These are phyloP conservation scores for Rhizophora mangle DNA, from an alignment of 345 rosid species.

Conservation along the genomic window DNA sequence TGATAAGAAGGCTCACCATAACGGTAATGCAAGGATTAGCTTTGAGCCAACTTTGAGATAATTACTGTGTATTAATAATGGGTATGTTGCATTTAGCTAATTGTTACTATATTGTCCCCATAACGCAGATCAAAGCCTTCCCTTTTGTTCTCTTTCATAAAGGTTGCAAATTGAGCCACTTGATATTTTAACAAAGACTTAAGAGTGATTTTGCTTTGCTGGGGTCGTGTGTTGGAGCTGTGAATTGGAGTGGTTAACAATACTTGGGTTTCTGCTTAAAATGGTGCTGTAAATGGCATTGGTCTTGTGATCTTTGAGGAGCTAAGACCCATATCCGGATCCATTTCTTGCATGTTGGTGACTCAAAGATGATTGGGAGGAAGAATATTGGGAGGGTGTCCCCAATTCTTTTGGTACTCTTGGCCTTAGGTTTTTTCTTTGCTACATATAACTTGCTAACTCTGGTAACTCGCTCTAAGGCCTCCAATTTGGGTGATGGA, in stretches of 20 bases:
- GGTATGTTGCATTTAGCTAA: background rate
- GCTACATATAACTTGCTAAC: slow-evolving; percentile 75
- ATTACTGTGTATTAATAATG: too few relatives aligned
- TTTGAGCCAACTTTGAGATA: too few relatives aligned
- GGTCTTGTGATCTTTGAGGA: slow-evolving; percentile 13
- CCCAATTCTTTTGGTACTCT: slow-evolving; percentile 47
- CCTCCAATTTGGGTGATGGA: slow-evolving; percentile 25
- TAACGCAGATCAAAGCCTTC: slow-evolving; percentile 27
- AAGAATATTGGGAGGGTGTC: slow-evolving; percentile 60
- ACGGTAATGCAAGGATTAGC: too few relatives aligned
- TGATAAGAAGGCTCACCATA: too few relatives aligned
- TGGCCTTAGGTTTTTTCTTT: slow-evolving; percentile 68
- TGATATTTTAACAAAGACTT: slow-evolving; percentile 3
- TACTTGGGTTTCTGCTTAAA: slow-evolving; percentile 2
- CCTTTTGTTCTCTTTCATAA: background rate
- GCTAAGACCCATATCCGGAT: background rate
- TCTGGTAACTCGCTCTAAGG: slow-evolving; percentile 33
- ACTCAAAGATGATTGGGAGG: slow-evolving; percentile 34
- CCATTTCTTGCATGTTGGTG: background rate
- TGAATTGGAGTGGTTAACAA: slow-evolving; percentile 11
- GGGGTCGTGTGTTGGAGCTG: slow-evolving; percentile 13
- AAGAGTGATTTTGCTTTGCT: slow-evolving; percentile 9
- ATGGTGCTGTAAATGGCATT: slow-evolving; percentile 15
- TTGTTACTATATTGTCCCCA: slow-evolving; percentile 2
- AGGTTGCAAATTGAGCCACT: slow-evolving; percentile 13